Conservation (phyloP, 805 yeast genomes). For the Debaryomyces prosopidis region DNA sequence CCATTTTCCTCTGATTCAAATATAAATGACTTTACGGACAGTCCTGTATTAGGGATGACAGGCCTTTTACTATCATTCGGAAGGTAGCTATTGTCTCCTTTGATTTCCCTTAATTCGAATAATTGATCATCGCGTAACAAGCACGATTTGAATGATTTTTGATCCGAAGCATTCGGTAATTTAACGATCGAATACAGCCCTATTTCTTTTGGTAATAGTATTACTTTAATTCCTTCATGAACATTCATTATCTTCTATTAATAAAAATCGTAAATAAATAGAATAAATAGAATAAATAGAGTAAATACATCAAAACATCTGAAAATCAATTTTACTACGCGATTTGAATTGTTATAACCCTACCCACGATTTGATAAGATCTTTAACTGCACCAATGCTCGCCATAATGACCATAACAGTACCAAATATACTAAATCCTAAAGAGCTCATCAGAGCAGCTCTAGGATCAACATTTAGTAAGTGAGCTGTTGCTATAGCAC, state of each 20-base stretch:
- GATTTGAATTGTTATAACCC: conserved; percentile 10
- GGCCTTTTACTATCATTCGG: conserved; percentile 21
- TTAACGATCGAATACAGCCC: conserved; percentile 10
- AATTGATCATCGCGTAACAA: conserved; percentile 17
- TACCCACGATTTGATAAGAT: conserved; percentile 18
- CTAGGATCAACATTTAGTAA: conserved; percentile 68
- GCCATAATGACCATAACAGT: conserved; percentile 70
- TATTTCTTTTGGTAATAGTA: conserved; percentile 12
- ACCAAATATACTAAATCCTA: conserved; percentile 72
- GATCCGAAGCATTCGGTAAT: conserved; percentile 9
- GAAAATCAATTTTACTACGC: not conserved
- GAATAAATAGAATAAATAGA: not conserved
- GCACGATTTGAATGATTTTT: conserved; percentile 8
- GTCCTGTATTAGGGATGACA: conserved; percentile 23
- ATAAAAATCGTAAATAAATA: not conserved
- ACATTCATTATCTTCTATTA: conserved; percentile 6
- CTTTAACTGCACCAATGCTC: conserved; percentile 47
- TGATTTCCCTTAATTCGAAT: conserved; percentile 41
- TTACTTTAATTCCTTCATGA: conserved; percentile 12
- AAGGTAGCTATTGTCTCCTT: conserved; percentile 36
- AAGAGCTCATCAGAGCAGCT: conserved; percentile 76
- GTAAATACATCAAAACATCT: not conserved
- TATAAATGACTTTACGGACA: conserved; percentile 44
- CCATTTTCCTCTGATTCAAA: conserved; percentile 28
- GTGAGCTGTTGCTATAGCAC: conserved; percentile 83